Evolutionary conservation across 306 rosid genomes (phyloP), one percentile per base, ranked within the genome.

Genomic region (Lithocarpus polystachyus): DNA sequence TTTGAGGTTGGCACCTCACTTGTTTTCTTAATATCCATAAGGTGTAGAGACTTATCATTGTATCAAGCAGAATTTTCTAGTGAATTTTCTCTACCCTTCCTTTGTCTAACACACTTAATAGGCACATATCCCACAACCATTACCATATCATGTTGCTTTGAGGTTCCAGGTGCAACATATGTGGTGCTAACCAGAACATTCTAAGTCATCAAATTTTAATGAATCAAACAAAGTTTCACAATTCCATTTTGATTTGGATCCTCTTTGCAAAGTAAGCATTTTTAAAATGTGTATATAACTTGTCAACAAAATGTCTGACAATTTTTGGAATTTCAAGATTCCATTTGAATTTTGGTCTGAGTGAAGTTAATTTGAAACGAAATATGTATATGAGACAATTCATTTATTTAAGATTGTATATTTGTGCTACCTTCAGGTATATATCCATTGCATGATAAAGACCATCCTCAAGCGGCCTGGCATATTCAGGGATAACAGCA

Each of bases 391-490:
- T 59, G 65, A 23, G 31, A 59, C 14, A 59, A 5, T 59, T 23
- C 65, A 23, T 4, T 59, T 23, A 76, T 24, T 70, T 20, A 70
- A 29, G 19, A 53, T 76, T 18, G 81, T 68, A 82, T 83, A 40
- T 8, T 40, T 40, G 45, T 40, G 45, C 2, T 86, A 93, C 98
- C 94, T 91, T 91, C 40, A 93, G 93, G 87, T 84, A 93, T 20
- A 93, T 93, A 84, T 93, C 95, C 62, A 93, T 87, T 52, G 94
- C 97, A 81, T 90, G 96, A 84, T 93, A 93, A 64, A 93, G 78
- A 62, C 86, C 93, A 85, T 93, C 98, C 78, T 89, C 92, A 11
- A 88, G 68, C 11, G 93, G 89, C 84, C 98, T 91, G 56, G 92
- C 97, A 87, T 84, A 91, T 71, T 91, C 92, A 23, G 98, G 97